Evolutionary conservation across 176 grass and related monocot genomes (phyloP), one percentile per base, ranked within the genome.

Genomic region (Tillandsia fasciculata): DNA sequence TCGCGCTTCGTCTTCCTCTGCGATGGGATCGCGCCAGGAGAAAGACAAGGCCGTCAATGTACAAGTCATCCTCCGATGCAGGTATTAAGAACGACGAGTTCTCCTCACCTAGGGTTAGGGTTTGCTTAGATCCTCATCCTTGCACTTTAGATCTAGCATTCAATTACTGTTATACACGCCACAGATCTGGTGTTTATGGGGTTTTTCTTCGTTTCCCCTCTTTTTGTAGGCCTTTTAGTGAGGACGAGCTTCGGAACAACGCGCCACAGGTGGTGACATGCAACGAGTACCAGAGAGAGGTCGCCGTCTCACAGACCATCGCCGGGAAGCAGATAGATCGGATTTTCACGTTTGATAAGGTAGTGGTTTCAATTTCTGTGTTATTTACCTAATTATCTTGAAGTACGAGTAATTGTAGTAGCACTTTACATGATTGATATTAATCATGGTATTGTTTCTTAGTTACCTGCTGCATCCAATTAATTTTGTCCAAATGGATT

Each of bases 11-110:
- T 33, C 14, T 59, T 59, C 56, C 56, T 59, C n/a, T 8, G 56
- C 15, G 56, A 96, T 96, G 92, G 84, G 82, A 64, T 93, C 95
- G 78, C 86, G 95, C 78, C 84, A 80, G 68, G 95, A 99, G 65
- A 99, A 99, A 73, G 90, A 99, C 67, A 99, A 99, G 84, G 70
- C 90, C 26, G 95, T 99, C 11, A 99, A 99, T 79, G 95, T 99
- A 51, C 95, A 99, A 78, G 95, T 94, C 20, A 83, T 99, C 66
- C 84, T 99, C 67, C 84, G 95, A 7, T 99, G 95, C 95, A 99
- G 95, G 95, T 93, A 75, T 22, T 14, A 6, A 12, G 3, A 18
- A 28, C 22, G 17, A 11, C 15, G 18, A 51, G 2, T 15, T 79
- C 26, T 54, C 33, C 50, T 67, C 11, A 57, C 29, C 51, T 49